These are phyloP conservation scores for Stylonectria norvegica DNA, from an alignment of 2,329 filamentous ascomycete species.

Conservation along the genomic window DNA sequence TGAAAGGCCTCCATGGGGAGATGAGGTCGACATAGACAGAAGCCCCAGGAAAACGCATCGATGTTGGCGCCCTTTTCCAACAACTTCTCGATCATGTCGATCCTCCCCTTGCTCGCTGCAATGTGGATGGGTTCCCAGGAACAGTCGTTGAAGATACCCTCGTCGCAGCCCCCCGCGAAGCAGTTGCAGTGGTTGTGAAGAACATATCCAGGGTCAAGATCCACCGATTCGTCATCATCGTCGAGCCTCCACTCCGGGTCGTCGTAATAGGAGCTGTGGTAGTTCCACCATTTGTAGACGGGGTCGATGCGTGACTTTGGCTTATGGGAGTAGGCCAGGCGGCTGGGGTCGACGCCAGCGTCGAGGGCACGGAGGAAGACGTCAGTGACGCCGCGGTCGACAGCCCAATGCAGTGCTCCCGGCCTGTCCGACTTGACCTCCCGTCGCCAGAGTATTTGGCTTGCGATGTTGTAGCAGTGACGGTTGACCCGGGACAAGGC, in stretches of 20 bases:
- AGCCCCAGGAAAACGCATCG: slow-evolving; percentile 25
- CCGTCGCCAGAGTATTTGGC: slow-evolving; percentile 27
- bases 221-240: slow-evolving; percentile 24
- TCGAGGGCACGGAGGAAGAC: slow-evolving; percentile 23
- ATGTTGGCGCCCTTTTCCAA: slow-evolving; percentile 23
- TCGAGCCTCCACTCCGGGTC: slow-evolving; percentile 25
- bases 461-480: slow-evolving; percentile 25
- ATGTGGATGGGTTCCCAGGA: slow-evolving; percentile 27
- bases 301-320: slow-evolving; percentile 24
- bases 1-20: slow-evolving; percentile 25
- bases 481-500: slow-evolving; percentile 22
- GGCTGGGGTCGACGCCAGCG: slow-evolving; percentile 21
- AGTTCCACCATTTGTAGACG: slow-evolving; percentile 27
- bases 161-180: slow-evolving; percentile 26
- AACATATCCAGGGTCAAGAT: slow-evolving; percentile 23
- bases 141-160: slow-evolving; percentile 28
- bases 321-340: slow-evolving; percentile 24
- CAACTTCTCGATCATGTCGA: slow-evolving; percentile 25
- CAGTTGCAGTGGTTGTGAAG: slow-evolving; percentile 24
- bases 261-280: slow-evolving; percentile 26
- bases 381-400: slow-evolving; percentile 20
- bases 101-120: slow-evolving; percentile 26
- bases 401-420: slow-evolving; percentile 27
- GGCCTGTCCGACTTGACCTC: slow-evolving; percentile 25
- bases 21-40: slow-evolving; percentile 26